These are phyloP conservation scores for Aureobasidium lini DNA, from an alignment of 2,329 filamentous ascomycete genomes.

Conservation along the genomic window DNA sequence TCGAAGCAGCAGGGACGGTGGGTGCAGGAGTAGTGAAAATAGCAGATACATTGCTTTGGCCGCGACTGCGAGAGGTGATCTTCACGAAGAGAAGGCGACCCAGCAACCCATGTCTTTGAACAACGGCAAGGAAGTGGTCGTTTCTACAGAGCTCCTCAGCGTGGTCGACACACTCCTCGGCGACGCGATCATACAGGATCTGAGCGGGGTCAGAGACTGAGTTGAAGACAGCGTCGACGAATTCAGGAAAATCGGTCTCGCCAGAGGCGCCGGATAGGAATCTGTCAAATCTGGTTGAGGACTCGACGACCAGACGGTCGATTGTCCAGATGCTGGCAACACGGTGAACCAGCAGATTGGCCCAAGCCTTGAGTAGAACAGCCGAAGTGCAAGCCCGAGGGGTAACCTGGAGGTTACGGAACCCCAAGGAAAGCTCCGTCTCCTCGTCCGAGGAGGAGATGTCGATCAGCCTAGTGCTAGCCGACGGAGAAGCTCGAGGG, in stretches of 20 bases:
- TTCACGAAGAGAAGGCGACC: not conserved
- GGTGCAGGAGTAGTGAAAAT: too few species aligned
- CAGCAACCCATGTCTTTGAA: not conserved
- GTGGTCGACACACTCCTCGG: not conserved
- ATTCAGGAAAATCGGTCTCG: not conserved
- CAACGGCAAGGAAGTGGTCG: not conserved
- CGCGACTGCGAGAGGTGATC: not conserved
- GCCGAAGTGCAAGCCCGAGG: not conserved
- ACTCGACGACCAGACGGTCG: not conserved
- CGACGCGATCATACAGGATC: not conserved
- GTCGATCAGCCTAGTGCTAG: not conserved
- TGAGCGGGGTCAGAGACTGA: not conserved
- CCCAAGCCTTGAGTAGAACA: not conserved
- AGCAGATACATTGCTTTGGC: too few species aligned
- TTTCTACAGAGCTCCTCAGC: not conserved
- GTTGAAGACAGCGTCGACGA: not conserved
- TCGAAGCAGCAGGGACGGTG: too few species aligned
- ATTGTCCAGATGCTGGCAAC: not conserved
- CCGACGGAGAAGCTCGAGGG: not conserved
- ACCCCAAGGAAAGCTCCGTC: not conserved
- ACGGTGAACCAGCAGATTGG: not conserved
- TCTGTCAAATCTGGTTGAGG: not conserved
- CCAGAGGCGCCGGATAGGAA: not conserved
- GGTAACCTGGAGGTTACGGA: not conserved
- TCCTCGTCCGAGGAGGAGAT: not conserved